These are phyloP conservation scores for Eucalyptus erythrocorys DNA, from an alignment of 345 rosid species.

Conservation along the genomic window DNA sequence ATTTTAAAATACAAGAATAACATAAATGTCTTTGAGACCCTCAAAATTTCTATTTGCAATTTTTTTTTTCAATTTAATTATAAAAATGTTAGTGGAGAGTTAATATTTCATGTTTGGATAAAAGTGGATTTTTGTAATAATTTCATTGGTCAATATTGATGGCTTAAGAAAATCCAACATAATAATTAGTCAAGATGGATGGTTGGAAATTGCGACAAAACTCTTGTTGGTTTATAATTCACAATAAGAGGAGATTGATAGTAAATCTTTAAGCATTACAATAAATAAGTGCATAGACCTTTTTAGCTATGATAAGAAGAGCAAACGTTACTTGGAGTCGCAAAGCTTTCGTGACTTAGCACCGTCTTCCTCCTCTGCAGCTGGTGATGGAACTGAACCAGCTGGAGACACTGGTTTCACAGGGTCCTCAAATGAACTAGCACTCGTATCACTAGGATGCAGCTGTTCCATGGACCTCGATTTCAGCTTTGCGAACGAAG, in stretches of 20 bases:
- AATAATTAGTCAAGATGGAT: too few relatives aligned
- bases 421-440: not conserved
- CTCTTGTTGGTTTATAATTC: too few relatives aligned
- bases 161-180: too few relatives aligned
- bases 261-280: too few relatives aligned
- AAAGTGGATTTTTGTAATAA: too few relatives aligned
- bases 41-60: accelerated
- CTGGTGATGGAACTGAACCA: conserved; percentile 12
- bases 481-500: not conserved
- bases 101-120: too few relatives aligned
- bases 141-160: too few relatives aligned
- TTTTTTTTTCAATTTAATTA: not conserved
- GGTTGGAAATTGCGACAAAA: accelerated
- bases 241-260: too few relatives aligned
- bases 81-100: too few relatives aligned
- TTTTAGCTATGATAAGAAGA: too few relatives aligned
- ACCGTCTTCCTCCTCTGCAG: not conserved
- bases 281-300: too few relatives aligned
- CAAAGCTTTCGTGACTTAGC: too few relatives aligned
- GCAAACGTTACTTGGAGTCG: accelerated
- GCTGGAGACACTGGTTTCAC: conserved; percentile 21
- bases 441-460: not conserved
- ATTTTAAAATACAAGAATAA: accelerated
- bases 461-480: not conserved
- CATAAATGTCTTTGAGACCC: accelerated